These are phyloP conservation scores for Penicillium sp. DNA, from an alignment of 2,329 filamentous ascomycete genomes.

Conservation along the genomic window DNA sequence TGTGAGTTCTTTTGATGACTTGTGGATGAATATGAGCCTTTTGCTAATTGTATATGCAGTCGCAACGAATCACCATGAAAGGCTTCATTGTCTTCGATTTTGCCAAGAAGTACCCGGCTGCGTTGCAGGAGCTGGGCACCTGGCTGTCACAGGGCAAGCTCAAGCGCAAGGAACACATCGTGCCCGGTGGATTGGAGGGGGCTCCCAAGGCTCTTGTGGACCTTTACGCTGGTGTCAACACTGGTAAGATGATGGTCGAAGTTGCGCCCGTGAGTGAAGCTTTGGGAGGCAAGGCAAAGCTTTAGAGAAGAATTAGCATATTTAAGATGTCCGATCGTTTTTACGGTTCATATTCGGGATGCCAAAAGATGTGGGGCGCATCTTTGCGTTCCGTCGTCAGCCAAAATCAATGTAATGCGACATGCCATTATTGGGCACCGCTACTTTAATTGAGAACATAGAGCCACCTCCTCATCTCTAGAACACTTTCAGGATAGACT, in stretches of 20 bases:
- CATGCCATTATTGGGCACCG: background rate
- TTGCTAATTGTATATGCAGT: conserved; percentile 25
- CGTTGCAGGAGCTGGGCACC: conserved; percentile 59
- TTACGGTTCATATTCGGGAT: background rate
- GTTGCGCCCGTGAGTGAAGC: conserved; percentile 37
- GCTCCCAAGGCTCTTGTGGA: conserved; percentile 63
- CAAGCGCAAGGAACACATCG: conserved; percentile 67
- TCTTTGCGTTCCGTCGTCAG: background rate
- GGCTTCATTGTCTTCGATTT: conserved; percentile 75
- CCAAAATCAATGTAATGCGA: background rate
- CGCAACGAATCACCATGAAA: conserved; percentile 53
- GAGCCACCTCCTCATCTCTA: background rate
- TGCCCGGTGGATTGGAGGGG: conserved; percentile 64
- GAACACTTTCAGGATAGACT: background rate
- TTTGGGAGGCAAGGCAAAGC: conserved; percentile 41
- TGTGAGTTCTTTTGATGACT: conserved; percentile 24
- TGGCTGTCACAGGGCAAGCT: conserved; percentile 73
- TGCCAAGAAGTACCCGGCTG: conserved; percentile 55
- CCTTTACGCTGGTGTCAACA: conserved; percentile 68
- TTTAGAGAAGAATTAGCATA: conserved; percentile 23
- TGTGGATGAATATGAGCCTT: background rate
- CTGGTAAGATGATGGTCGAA: conserved; percentile 59
- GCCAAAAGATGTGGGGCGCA: background rate
- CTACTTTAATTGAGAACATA: background rate
- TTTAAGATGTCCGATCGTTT: background rate